These are phyloP conservation scores for Elaeagnus macrophylla DNA, from an alignment of 306 rosid species.

Conservation along the genomic window DNA sequence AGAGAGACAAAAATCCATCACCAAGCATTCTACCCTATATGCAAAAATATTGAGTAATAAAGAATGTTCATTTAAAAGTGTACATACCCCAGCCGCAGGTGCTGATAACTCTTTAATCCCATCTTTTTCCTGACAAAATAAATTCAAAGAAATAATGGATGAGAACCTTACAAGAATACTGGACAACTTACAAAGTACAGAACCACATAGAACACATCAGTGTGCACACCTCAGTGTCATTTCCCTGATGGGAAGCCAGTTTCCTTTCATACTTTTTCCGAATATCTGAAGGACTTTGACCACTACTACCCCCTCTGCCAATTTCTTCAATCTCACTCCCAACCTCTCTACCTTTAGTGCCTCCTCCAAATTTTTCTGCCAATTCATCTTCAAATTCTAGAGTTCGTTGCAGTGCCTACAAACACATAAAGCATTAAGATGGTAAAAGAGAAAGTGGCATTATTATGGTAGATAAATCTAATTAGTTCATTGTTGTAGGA, in stretches of 20 bases:
- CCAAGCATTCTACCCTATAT: slow-evolving; percentile 7
- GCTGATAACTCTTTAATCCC: slow-evolving; percentile 70
- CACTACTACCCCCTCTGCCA: slow-evolving; percentile 50
- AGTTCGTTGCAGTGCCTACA: slow-evolving; percentile 91
- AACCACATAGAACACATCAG: slow-evolving; percentile 14
- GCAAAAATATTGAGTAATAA: neutral
- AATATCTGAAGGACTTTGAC: slow-evolving; percentile 73
- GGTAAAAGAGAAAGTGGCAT: no score
- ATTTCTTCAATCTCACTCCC: slow-evolving; percentile 83
- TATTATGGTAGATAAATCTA: no score
- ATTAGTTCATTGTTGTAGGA: no score
- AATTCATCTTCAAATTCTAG: slow-evolving; percentile 96
- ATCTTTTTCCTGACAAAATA: slow-evolving; percentile 53
- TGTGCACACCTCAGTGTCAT: slow-evolving; percentile 50
- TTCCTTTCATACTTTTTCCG: slow-evolving; percentile 85
- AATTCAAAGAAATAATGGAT: slow-evolving; percentile 24
- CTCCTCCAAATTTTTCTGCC: slow-evolving; percentile 97
- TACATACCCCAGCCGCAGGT: slow-evolving; percentile 95
- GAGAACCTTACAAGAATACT: slow-evolving; percentile 4
- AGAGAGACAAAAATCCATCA: slow-evolving; percentile 5
- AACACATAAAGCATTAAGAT: slow-evolving; percentile 14
- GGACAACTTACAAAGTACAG: neutral
- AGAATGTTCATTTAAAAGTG: slow-evolving; percentile 1
- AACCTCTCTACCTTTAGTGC: slow-evolving; percentile 64
- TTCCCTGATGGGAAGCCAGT: slow-evolving; percentile 81